Conservation (phyloP, 768 basidiomycete species). For the Kwoniella bestiolae region DNA sequence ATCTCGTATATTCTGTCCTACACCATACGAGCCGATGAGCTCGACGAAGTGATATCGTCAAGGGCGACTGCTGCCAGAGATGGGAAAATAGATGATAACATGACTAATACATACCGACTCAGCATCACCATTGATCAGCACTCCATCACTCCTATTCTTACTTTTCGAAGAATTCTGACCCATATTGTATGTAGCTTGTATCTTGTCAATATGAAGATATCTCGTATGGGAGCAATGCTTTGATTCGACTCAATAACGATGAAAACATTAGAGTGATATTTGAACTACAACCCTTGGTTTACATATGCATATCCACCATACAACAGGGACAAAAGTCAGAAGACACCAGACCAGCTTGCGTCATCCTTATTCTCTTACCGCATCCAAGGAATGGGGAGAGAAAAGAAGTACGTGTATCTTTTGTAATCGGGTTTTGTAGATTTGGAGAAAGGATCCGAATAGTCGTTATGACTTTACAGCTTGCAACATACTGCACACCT, state of each 20-base stretch:
- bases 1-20: conserved; percentile 5
- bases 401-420: conserved; percentile 1
- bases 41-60: background rate
- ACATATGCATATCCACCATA: background rate
- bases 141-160: background rate
- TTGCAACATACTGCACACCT: too few species aligned
- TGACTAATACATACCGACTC: background rate
- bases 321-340: background rate
- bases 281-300: too few species aligned
- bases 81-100: background rate
- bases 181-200: background rate
- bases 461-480: too few species aligned
- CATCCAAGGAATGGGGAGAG: background rate
- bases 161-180: background rate
- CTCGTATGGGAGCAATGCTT: too few species aligned
- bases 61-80: too few species aligned
- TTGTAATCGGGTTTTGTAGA: too few species aligned
- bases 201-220: too few species aligned
- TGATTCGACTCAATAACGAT: too few species aligned
- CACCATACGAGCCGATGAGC: background rate
- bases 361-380: too few species aligned
- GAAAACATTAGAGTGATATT: too few species aligned
- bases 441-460: too few species aligned
- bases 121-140: background rate
- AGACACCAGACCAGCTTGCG: background rate